phyloP scores from a whole-genome alignment of 805 yeast genomes.

The Candida jianshihensis region DNA sequence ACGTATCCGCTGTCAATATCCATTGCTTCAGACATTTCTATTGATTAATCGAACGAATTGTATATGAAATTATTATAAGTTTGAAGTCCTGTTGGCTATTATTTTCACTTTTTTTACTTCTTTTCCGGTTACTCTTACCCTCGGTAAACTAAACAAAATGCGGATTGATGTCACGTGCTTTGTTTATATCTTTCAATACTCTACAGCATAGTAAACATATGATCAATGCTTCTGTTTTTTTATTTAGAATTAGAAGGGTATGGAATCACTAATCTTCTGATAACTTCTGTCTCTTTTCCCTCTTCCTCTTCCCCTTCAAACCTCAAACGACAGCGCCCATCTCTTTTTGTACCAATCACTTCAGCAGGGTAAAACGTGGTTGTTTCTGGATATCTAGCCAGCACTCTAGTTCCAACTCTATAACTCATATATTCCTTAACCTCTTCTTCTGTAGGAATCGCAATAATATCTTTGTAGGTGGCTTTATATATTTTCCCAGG shows the following conservation, averaged over 20 bases:
- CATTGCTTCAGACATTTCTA: slow-evolving; percentile 47
- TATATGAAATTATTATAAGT: too few species aligned
- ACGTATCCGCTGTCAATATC: slow-evolving; percentile 39
- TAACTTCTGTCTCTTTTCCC: slow-evolving; percentile 91
- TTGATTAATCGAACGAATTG: too few species aligned
- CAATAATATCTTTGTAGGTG: slow-evolving; percentile 67
- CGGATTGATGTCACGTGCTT: neutral
- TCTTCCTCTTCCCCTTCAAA: slow-evolving; percentile 98
- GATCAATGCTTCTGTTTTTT: slow-evolving; percentile 2
- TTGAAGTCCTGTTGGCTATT: too few species aligned
- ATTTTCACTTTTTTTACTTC: neutral
- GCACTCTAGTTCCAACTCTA: slow-evolving; percentile 72
- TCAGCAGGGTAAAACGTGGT: slow-evolving; percentile 95
- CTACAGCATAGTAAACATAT: neutral
- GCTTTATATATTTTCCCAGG: slow-evolving; percentile 85
- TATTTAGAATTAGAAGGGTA: slow-evolving; percentile 35
- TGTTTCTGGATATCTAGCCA: slow-evolving; percentile 95
- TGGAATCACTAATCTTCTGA: slow-evolving; percentile 75
- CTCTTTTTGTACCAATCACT: slow-evolving; percentile 69
- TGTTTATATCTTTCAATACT: neutral
- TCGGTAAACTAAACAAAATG: neutral
- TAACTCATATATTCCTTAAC: slow-evolving; percentile 41
- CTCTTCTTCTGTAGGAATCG: slow-evolving; percentile 53
- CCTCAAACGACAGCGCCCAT: slow-evolving; percentile 68
- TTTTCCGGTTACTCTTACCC: neutral